phyloP scores from a whole-genome alignment of 1,139 yeast genomes.

The Pichia sp. region DNA sequence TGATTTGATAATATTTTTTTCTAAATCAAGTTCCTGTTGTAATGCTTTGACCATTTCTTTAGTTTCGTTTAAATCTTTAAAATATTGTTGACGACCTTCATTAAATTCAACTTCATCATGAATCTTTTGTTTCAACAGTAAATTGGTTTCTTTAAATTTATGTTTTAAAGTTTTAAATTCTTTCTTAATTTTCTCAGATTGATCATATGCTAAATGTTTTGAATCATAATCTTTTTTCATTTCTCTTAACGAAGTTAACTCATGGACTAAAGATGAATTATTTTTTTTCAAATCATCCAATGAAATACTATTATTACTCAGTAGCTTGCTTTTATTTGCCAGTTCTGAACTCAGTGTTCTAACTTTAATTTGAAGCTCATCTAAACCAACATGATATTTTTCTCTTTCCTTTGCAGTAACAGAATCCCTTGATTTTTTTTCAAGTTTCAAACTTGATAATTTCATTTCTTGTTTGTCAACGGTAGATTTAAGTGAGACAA shows the following conservation, averaged over 20 bases:
- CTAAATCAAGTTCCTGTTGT: conserved; percentile 25
- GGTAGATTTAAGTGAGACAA: conserved; percentile 27
- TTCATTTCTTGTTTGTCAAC: conserved; percentile 22
- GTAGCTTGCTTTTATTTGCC: not conserved
- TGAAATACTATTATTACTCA: not conserved
- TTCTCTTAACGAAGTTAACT: not conserved
- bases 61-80: conserved; percentile 30
- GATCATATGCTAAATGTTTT: conserved; percentile 18
- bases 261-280: not conserved
- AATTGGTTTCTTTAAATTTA: conserved; percentile 34
- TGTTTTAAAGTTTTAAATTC: conserved; percentile 34
- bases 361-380: conserved; percentile 1
- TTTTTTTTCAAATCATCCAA: conserved; percentile 1
- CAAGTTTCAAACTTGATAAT: conserved; percentile 14
- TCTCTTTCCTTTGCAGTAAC: not conserved
- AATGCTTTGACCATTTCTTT: conserved; percentile 24
- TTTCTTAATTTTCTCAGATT: conserved; percentile 21
- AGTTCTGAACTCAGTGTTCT: conserved; percentile 4
- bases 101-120: conserved; percentile 36
- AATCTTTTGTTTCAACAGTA: conserved; percentile 32
- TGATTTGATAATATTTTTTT: conserved; percentile 19
- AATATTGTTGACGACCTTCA: conserved; percentile 34
- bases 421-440: conserved; percentile 9
- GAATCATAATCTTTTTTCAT: conserved; percentile 14
- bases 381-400: not conserved